phyloP scores from a whole-genome alignment of 345 rosid genomes.

The Hypericum perforatum region DNA sequence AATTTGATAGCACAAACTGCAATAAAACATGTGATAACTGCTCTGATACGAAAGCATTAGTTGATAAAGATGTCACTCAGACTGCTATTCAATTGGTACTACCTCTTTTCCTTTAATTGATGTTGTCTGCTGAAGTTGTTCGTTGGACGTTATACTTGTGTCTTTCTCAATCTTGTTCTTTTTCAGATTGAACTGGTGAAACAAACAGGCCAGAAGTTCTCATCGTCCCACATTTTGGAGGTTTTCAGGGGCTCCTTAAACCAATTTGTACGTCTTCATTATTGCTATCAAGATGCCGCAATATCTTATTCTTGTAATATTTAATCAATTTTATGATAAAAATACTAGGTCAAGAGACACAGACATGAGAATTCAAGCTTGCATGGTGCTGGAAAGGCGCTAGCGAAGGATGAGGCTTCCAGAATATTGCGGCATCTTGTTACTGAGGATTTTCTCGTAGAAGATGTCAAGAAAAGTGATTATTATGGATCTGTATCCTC shows the following conservation, averaged over 20 bases:
- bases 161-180: slow-evolving; percentile 1
- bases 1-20: slow-evolving; percentile 66
- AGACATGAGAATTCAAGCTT: slow-evolving; percentile 67
- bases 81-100: slow-evolving; percentile 78
- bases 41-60: slow-evolving; percentile 40
- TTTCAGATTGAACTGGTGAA: slow-evolving; percentile 82
- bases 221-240: slow-evolving; percentile 84
- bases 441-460: slow-evolving; percentile 64
- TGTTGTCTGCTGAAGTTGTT: slow-evolving; percentile 1
- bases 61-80: slow-evolving; percentile 82
- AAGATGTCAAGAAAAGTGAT: slow-evolving; percentile 96
- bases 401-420: slow-evolving; percentile 77
- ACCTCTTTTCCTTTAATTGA: slow-evolving; percentile 4
- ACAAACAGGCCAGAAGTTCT: slow-evolving; percentile 60
- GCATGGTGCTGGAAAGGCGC: slow-evolving; percentile 91
- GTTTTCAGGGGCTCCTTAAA: slow-evolving; percentile 89
- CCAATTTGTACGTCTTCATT: slow-evolving; percentile 74
- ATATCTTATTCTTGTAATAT: no score
- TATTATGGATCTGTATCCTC: slow-evolving; percentile 87
- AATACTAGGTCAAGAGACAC: slow-evolving; percentile 66
- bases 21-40: slow-evolving; percentile 85
- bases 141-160: background rate
- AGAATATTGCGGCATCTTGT: slow-evolving; percentile 81
- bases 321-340: no score
- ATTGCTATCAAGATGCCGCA: no score